phyloP scores from a whole-genome alignment of 106 monocot genomes.

The Phalaenopsis equestris region DNA sequence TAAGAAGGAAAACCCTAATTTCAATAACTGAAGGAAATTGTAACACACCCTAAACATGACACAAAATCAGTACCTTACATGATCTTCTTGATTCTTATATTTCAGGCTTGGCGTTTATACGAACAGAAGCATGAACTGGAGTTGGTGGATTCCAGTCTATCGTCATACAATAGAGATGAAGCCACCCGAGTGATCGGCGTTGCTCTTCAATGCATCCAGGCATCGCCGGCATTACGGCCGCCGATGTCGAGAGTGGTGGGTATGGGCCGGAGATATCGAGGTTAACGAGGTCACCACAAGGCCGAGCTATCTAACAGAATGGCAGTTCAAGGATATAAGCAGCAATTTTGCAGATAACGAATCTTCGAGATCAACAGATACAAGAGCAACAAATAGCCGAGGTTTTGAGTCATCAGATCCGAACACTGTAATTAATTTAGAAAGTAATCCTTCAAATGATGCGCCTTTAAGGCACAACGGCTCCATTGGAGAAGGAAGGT shows the following conservation, averaged over 20 bases:
- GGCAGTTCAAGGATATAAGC: constrained; percentile 51
- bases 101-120: constrained; percentile 62
- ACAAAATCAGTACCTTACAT: background rate
- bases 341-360: constrained; percentile 15
- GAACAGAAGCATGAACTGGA: constrained; percentile 49
- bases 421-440: background rate
- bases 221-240: constrained; percentile 53
- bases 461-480: background rate
- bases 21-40: no score
- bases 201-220: constrained; percentile 79
- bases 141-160: constrained; percentile 45
- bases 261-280: constrained; percentile 68
- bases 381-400: constrained; percentile 8
- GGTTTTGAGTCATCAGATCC: background rate
- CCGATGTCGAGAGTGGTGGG: constrained; percentile 82
- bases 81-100: background rate
- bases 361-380: constrained; percentile 8
- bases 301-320: constrained; percentile 72
- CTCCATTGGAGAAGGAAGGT: background rate
- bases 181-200: constrained; percentile 42
- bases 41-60: no score
- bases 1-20: no score
- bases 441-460: background rate
- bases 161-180: constrained; percentile 28
- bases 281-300: constrained; percentile 38